A percentile compares a stretch with the other conserved stretches of the same genome.
Conservation (phyloP, 192 early-diverging fungal species). For the Coemansia nantahalensis region DNA sequence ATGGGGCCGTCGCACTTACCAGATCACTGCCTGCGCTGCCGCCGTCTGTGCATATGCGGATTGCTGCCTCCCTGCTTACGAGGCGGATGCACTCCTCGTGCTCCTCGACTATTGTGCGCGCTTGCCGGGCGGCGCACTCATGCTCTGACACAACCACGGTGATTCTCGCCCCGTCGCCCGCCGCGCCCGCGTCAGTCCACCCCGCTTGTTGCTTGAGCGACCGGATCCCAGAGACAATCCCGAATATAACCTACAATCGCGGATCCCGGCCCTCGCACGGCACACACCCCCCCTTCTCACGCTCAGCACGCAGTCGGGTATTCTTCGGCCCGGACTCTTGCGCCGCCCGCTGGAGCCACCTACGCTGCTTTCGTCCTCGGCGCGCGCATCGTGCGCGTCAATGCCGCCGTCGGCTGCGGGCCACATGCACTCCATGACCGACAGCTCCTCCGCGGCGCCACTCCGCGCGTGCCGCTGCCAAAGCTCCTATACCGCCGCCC, state of each 20-base stretch:
- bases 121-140: too few relatives aligned
- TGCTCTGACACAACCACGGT: slow-evolving; percentile 14
- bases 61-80: slow-evolving; percentile 32
- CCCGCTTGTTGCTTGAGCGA: slow-evolving; percentile 37
- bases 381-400: slow-evolving; percentile 9
- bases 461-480: slow-evolving; percentile 45
- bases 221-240: slow-evolving; percentile 38
- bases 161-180: not conserved
- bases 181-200: not conserved
- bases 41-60: slow-evolving; percentile 20
- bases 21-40: not conserved
- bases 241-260: slow-evolving; percentile 36
- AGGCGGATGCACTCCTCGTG: slow-evolving; percentile 20
- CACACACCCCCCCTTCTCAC: too few relatives aligned
- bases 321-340: too few relatives aligned
- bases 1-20: slow-evolving; percentile 26
- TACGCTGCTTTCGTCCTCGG: slow-evolving; percentile 42
- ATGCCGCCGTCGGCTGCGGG: not conserved
- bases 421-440: slow-evolving; percentile 49
- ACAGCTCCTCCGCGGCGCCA: slow-evolving; percentile 19
- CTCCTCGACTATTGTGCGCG: slow-evolving; percentile 2
- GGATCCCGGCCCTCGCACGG: too few relatives aligned
- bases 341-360: slow-evolving; percentile 6
- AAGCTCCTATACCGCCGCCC: slow-evolving; percentile 35
- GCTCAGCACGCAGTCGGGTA: too few relatives aligned